Percentiles rank a stretch among this genome's conserved stretches.
phyloP scores from a whole-genome alignment of 2,329 filamentous ascomycete genomes.

The Colletotrichum filicis region DNA sequence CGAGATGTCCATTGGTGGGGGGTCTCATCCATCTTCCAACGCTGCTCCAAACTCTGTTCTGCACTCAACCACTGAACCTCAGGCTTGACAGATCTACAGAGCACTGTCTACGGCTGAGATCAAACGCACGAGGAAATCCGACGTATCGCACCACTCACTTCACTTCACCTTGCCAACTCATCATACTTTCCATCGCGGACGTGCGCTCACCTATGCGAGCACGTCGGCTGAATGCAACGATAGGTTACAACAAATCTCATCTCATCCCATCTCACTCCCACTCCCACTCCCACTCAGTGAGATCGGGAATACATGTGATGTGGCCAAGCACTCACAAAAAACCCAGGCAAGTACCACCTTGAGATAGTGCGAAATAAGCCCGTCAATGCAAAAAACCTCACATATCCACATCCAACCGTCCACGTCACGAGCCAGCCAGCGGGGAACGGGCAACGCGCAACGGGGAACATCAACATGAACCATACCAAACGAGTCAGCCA shows the following conservation, averaged over 20 bases:
- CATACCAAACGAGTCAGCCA: slow-evolving; percentile 22
- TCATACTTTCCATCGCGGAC: slow-evolving; percentile 4
- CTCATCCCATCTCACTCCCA: background rate
- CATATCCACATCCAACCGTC: slow-evolving; percentile 8
- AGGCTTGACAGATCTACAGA: background rate
- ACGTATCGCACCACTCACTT: background rate
- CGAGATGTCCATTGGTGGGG: slow-evolving; percentile 4
- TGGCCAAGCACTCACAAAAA: too few species aligned
- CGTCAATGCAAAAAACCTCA: slow-evolving; percentile 24
- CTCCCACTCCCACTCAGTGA: background rate
- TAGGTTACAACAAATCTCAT: background rate
- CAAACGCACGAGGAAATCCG: background rate
- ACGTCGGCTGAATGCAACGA: too few species aligned
- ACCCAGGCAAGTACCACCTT: slow-evolving; percentile 14
- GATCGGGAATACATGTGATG: background rate
- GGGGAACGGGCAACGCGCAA: background rate
- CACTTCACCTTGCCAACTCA: background rate
- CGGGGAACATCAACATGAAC: too few species aligned
- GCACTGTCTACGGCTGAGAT: background rate
- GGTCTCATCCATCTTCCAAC: background rate
- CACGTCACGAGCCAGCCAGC: background rate
- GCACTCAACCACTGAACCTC: background rate
- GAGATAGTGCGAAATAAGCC: slow-evolving; percentile 21
- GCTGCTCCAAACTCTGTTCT: background rate
- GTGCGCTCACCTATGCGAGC: slow-evolving; percentile 14